Evolutionary conservation across 495 filamentous ascomycete genomes (phyloP), one percentile per base, ranked within the genome.

Genomic region (Talaromyces stipitatus): DNA sequence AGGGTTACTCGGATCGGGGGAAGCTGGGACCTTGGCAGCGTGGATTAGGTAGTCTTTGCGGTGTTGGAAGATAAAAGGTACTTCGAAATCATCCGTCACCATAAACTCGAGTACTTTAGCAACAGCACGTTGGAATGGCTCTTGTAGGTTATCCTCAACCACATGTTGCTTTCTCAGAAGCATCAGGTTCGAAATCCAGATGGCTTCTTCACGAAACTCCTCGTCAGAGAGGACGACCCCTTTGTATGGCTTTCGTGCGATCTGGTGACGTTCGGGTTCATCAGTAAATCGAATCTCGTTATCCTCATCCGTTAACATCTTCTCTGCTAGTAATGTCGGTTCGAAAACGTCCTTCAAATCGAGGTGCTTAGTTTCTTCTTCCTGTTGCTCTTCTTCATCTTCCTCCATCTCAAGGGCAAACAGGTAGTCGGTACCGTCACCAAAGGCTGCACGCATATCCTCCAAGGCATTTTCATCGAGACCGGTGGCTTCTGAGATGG

Each of bases 311-410:
- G 94, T 98, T 30, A 98, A 82, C 69, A 97, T 88, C 70, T 88
- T 90, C 69, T 97, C 94, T 33, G 83, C 82, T 38, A 98, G 83
- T 69, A 97, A 89, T 1, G 91, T 92, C 2, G 95, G 95, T 70
- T 98, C 94, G 58, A 98, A 97, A 56, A 98, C 92, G 67, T 97
- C 92, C 71, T 96, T 96, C 43, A 98, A 77, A 67, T 97, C 89
- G n/a, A 97, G 67, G 38, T 86, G 89, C 55, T 82, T 82, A 61
- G 86, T 84, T 38, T 81, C 78, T 32, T 83, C 84, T 56, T 86
- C 84, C 50, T 88, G 88, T 38, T 91, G 89, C 46, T 82, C 75
- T 23, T 79, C 69, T 58, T 81, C 78, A 43, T 79, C 76, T 18
- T 91, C 87, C 64, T 96, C 91, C 57, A 90, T 77, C 38, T 90